phyloP scores from a whole-genome alignment of 192 early-diverging fungal genomes.

The Mortierella alpina region DNA sequence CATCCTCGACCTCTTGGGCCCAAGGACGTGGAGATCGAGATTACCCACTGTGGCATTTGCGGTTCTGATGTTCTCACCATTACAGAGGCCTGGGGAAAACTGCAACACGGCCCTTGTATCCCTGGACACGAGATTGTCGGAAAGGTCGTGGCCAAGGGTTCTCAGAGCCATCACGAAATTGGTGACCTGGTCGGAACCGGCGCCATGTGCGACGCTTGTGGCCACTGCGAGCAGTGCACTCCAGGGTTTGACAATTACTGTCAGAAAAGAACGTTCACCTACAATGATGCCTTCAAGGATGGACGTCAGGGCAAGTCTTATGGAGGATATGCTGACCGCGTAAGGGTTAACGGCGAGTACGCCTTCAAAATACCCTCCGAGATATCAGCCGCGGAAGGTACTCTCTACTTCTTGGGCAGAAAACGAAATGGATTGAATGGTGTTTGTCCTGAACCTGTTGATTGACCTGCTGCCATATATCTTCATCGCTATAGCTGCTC shows the following conservation, averaged over 20 bases:
- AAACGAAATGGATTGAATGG: too few species aligned
- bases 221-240: slow-evolving; percentile 54
- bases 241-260: slow-evolving; percentile 45
- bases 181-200: slow-evolving; percentile 78
- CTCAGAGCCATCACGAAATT: slow-evolving; percentile 53
- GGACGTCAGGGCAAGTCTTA: slow-evolving; percentile 67
- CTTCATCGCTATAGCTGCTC: slow-evolving; percentile 61
- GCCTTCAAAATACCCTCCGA: slow-evolving; percentile 71
- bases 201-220: slow-evolving; percentile 70
- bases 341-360: slow-evolving; percentile 69
- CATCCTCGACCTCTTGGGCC: slow-evolving; percentile 66
- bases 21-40: slow-evolving; percentile 79
- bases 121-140: slow-evolving; percentile 67
- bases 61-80: slow-evolving; percentile 79
- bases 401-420: not conserved
- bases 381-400: slow-evolving; percentile 65
- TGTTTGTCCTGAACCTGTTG: too few species aligned
- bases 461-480: not conserved
- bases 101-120: slow-evolving; percentile 32
- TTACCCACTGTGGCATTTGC: slow-evolving; percentile 82
- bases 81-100: slow-evolving; percentile 68
- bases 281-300: slow-evolving; percentile 68
- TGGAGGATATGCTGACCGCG: slow-evolving; percentile 66
- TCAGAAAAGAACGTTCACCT: slow-evolving; percentile 58
- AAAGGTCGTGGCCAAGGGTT: slow-evolving; percentile 46